A percentile compares a stretch with the other conserved stretches of the same genome.
phyloP scores from a whole-genome alignment of 768 basidiomycete genomes.

The Mycena albidolilacea region DNA sequence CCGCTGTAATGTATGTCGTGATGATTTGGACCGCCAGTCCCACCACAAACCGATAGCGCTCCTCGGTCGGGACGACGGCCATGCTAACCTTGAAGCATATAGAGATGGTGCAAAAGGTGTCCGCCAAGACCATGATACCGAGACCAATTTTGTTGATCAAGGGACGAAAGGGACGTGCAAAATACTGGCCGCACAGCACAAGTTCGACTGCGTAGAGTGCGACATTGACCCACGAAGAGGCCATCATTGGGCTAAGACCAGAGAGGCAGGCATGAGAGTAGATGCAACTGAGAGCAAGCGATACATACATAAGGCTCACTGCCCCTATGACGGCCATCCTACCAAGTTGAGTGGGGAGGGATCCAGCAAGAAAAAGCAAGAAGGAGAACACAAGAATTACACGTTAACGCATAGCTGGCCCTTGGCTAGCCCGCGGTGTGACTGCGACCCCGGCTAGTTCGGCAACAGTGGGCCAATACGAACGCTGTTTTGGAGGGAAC shows the following conservation, averaged over 20 bases:
- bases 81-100: background rate
- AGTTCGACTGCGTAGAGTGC: background rate
- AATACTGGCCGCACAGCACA: background rate
- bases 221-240: background rate
- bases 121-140: background rate
- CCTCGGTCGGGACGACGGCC: background rate
- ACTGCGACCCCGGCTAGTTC: no score
- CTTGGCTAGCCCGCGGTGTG: no score
- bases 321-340: no score
- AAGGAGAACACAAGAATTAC: no score
- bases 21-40: background rate
- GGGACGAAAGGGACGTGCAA: background rate
- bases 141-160: background rate
- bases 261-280: no score
- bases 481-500: no score
- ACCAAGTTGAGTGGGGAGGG: no score
- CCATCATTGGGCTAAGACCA: background rate
- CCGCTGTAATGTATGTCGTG: background rate
- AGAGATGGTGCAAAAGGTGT: background rate
- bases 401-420: no score
- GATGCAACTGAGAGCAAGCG: no score
- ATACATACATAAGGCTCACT: no score
- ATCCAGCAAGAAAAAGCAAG: no score
- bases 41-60: background rate
- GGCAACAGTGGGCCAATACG: no score